Conservation (phyloP, 148 eudicot species). For the Cornus suecica region DNA sequence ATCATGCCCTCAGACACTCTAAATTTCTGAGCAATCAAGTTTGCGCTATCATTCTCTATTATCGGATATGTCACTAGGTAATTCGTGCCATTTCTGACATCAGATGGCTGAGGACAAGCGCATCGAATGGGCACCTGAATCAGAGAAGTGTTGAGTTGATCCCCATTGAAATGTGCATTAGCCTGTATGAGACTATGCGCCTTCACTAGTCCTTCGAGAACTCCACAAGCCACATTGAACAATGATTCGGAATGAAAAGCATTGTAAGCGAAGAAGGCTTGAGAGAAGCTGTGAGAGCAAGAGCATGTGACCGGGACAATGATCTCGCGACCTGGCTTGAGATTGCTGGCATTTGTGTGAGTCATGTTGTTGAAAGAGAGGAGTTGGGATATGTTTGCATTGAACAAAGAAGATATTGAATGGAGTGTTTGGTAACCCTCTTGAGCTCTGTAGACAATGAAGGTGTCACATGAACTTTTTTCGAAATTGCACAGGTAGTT, state of each 20-base stretch:
- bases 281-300: conserved; percentile 21
- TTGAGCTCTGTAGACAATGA: conserved; percentile 21
- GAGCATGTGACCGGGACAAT: conserved; percentile 22
- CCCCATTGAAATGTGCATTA: conserved; percentile 2
- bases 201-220: conserved; percentile 29
- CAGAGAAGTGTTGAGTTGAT: background rate
- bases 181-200: conserved; percentile 13
- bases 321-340: conserved; percentile 18
- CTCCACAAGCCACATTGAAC: conserved; percentile 19
- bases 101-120: conserved; percentile 21
- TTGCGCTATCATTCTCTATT: conserved; percentile 10
- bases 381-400: background rate
- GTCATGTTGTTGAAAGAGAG: conserved; percentile 11
- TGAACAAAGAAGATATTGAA: conserved; percentile 16
- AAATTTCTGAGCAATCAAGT: conserved; percentile 22
- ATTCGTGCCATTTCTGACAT: conserved; percentile 2
- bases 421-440: conserved; percentile 5
- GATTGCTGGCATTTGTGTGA: background rate
- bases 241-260: conserved; percentile 1
- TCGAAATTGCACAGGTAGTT: conserved; percentile 22
- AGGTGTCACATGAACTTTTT: conserved; percentile 9
- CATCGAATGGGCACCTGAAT: conserved; percentile 27
- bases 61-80: conserved; percentile 30
- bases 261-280: conserved; percentile 10
- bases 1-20: conserved; percentile 17